Evolutionary conservation across 352 stramenopile genomes (phyloP).

Genomic region (Phytophthora idaei): DNA sequence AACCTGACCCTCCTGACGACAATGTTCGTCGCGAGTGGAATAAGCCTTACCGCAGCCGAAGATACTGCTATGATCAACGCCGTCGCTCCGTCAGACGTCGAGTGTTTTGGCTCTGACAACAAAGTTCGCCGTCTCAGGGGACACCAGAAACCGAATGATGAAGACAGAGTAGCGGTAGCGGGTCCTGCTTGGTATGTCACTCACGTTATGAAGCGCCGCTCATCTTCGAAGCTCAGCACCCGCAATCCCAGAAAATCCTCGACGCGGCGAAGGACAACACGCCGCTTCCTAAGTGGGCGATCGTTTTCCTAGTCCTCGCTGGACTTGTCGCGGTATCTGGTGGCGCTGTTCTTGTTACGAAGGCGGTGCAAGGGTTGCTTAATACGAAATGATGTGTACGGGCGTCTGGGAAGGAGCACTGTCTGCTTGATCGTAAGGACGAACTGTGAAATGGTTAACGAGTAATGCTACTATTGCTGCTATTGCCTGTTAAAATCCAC

Average conservation of each 20-base stretch:
- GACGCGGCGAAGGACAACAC: background rate
- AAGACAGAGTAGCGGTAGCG: background rate
- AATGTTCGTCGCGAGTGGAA: background rate
- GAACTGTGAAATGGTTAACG: too few relatives aligned
- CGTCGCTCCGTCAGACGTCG: background rate
- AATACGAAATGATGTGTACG: too few relatives aligned
- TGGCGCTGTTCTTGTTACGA: background rate
- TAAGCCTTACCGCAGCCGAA: background rate
- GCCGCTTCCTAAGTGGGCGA: conserved; percentile 4
- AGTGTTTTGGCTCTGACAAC: background rate
- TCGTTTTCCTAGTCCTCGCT: background rate
- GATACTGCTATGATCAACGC: background rate
- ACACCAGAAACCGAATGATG: background rate
- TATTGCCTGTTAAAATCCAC: too few relatives aligned
- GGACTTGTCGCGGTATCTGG: background rate
- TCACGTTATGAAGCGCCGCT: background rate
- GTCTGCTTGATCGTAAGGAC: too few relatives aligned
- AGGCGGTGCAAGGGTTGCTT: too few relatives aligned
- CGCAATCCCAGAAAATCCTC: conserved; percentile 1
- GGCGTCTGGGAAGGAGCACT: too few relatives aligned
- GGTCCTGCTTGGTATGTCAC: background rate
- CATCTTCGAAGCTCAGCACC: background rate
- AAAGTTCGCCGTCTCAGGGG: conserved; percentile 4
- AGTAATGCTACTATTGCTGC: too few relatives aligned
- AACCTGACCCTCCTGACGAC: background rate